Base-by-base conservation (phyloP, 129 eudicot genomes). In the Logfia minima region DNA sequence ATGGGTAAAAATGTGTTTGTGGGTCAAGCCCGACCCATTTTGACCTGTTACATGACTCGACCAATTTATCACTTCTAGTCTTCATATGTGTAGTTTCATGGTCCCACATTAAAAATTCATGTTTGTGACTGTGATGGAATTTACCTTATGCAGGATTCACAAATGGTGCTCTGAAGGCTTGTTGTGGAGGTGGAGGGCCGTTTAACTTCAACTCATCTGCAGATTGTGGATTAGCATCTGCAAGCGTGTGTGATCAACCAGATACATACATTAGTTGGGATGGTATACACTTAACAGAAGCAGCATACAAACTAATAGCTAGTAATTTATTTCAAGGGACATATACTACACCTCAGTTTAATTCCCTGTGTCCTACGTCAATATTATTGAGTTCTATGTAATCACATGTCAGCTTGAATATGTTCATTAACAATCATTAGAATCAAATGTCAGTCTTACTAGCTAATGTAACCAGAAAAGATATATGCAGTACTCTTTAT, bases 161-260 rank as follows among this genome's bases (percentile, higher is more conserved):
- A 29, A 64, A 64, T 11, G 68, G 68, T 18, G 55, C 55, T 48
- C 6, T 48, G 55, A 71, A 52, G 29, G 83, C 82, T 7, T 78
- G 82, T 71, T 79, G 82, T 62, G 82, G 82, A 19, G 77, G 61
- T 32, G 72, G 70, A 71, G 82, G 82, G n/a, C 51, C 34, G 34
- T 79, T 26, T 51, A 79, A 79, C 21, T 35, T 2, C 29, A 26
- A 79, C 76, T 5, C 6, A 14, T n/a, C 16, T 2, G 35, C 37
- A 4, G 1, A 1, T n/a, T 79, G 82, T 71, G 82, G 82, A 71
- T 52, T 23, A 1, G 26, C 53, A n/a, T 48, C 58, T 5, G 35
- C 82, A 9, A 71, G 37, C 23, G 77, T 79, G 48, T 79, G 82
- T 71, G 82, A 52, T 37, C 39, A 71, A 41, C 77, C 82, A 0